Percentiles rank a stretch among this genome's conserved stretches.
Conservation (phyloP, 495 filamentous ascomycete species). For the Trichoderma parareesei region DNA sequence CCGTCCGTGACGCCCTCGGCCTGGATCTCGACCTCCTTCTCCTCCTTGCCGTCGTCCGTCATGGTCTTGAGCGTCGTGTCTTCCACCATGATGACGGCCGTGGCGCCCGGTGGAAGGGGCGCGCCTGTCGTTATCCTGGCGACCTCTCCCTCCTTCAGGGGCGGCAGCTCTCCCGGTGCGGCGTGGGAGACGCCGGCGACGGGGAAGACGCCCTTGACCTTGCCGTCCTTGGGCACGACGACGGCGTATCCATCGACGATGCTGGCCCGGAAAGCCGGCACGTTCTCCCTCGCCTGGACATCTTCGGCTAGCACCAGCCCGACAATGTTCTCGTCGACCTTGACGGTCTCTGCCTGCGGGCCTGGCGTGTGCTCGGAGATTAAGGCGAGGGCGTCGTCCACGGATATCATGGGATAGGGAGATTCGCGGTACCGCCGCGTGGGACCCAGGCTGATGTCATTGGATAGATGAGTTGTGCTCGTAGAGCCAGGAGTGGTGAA, state of each 20-base stretch:
- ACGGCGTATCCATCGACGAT: slow-evolving; percentile 98
- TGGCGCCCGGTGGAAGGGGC: slow-evolving; percentile 80
- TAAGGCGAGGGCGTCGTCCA: slow-evolving; percentile 66
- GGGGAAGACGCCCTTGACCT: slow-evolving; percentile 70
- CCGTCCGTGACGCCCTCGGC: slow-evolving; percentile 63
- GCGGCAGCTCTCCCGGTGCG: slow-evolving; percentile 49
- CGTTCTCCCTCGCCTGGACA: slow-evolving; percentile 67
- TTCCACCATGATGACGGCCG: slow-evolving; percentile 94
- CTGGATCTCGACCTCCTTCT: slow-evolving; percentile 77
- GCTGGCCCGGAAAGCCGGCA: slow-evolving; percentile 88
- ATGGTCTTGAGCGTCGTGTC: slow-evolving; percentile 67
- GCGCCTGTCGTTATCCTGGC: slow-evolving; percentile 92
- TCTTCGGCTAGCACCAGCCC: slow-evolving; percentile 77
- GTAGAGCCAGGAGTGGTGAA: slow-evolving; percentile 59
- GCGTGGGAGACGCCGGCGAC: slow-evolving; percentile 86
- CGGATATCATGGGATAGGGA: slow-evolving; percentile 87
- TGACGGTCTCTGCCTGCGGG: slow-evolving; percentile 44
- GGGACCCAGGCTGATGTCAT: slow-evolving; percentile 74
- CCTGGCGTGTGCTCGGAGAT: slow-evolving; percentile 62
- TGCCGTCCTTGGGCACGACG: slow-evolving; percentile 48
- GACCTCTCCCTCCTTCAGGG: slow-evolving; percentile 64
- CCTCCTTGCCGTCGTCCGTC: slow-evolving; percentile 75
- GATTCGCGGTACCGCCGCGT: slow-evolving; percentile 69
- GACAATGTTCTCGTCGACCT: slow-evolving; percentile 55
- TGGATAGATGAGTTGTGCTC: slow-evolving; percentile 47